Percentiles rank a stretch among this genome's conserved stretches.
These are phyloP conservation scores for Amaranthus palmeri DNA, from an alignment of 148 eudicot species.

Conservation along the genomic window DNA sequence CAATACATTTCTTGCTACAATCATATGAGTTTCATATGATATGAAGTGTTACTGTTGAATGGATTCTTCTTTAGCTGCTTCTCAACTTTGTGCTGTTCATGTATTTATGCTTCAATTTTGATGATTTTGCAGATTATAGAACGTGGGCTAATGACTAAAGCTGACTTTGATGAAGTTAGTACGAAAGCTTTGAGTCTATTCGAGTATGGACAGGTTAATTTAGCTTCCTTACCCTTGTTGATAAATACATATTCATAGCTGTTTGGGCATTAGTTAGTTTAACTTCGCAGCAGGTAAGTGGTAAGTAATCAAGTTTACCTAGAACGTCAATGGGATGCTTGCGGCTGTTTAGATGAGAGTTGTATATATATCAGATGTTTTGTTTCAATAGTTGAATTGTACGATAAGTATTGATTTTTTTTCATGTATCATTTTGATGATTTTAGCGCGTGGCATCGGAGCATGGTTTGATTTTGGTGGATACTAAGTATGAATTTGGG, in stretches of 20 bases:
- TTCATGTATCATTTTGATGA: background rate
- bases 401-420: background rate
- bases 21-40: background rate
- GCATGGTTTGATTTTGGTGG: slow-evolving; percentile 88
- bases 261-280: background rate
- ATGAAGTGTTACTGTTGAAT: slow-evolving; percentile 2
- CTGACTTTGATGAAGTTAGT: slow-evolving; percentile 80
- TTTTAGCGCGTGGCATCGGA: slow-evolving; percentile 73
- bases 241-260: background rate
- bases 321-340: background rate
- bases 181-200: slow-evolving; percentile 71
- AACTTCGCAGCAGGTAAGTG: background rate
- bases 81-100: background rate
- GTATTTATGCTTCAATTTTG: background rate
- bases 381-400: slow-evolving; percentile 5
- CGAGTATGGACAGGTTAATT: slow-evolving; percentile 81
- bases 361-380: background rate
- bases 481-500: slow-evolving; percentile 97
- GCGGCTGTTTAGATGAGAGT: background rate
- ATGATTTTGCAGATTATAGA: slow-evolving; percentile 55
- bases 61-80: background rate
- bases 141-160: slow-evolving; percentile 75
- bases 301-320: background rate
- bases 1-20: background rate
- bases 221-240: slow-evolving; percentile 3